Base-by-base conservation (phyloP, 2,329 filamentous ascomycete genomes). In the Nothophaeocryptopus gaeumannii region DNA sequence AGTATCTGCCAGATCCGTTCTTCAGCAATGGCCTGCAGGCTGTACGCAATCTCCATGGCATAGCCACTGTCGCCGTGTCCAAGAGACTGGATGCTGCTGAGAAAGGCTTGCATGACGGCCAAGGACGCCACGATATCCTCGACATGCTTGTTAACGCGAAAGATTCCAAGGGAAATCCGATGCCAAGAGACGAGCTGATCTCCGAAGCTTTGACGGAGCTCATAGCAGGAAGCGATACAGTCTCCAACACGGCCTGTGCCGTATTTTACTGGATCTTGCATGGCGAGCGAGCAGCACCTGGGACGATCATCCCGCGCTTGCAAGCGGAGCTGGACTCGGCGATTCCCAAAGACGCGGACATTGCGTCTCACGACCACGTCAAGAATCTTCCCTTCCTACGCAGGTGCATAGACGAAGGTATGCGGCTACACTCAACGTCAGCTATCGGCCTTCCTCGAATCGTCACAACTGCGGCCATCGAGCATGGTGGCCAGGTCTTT, bases 221-320 rank as follows among this genome's bases (percentile, higher is more conserved):
- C 2, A 68, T 69, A n/a, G 66, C 66, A 12, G 66, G 66, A 7
- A 64, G 62, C n/a, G 66, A 69, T 36, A 69, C 66, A 3, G 63
- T 65, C 5, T 65, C 62, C 14, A 68, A 68, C 49, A 67, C 66
- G 1, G 31, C 66, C 5, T 59, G 55, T 15, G 61, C 56, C 12
- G 55, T 54, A 14, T 63, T 58, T 42, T 58, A 59, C 54, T 63
- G 52, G 55, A 61, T 59, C 37, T 44, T 55, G 20, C 54, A 52
- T 20, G 58, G 51, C 37, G 58, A 59, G 45, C 51, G 56, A 57
- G 47, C 60, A 55, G 55, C 61, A 44, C 63, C 63, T 52, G 58
- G 56, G 1, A 62, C 54, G 0, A 59, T 60, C 10, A 29, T 62
- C 2, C 47, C 58, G 14, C 54, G 54, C 20, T 47, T 68, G 5